A percentile compares a stretch with the other conserved stretches of the same genome.
These are phyloP conservation scores for Saccharomycopsis phalli DNA, from an alignment of 1,139 yeast genomes.

Conservation along the genomic window DNA sequence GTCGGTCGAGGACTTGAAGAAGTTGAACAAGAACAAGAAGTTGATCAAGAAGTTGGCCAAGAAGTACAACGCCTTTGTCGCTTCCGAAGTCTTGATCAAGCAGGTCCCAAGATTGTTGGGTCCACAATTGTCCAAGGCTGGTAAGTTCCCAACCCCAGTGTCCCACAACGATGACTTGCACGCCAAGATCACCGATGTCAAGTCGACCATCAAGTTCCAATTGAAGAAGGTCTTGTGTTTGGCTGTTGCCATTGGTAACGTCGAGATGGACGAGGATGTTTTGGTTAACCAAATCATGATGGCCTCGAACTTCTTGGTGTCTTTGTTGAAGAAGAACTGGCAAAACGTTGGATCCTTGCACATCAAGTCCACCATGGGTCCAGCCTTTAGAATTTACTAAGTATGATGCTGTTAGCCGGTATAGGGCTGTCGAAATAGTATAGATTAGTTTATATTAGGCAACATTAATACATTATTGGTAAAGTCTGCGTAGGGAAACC, in stretches of 20 bases:
- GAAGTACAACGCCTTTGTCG: slow-evolving; percentile 99
- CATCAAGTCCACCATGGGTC: slow-evolving; percentile 99
- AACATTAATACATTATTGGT: too few relatives aligned
- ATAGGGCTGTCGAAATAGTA: too few relatives aligned
- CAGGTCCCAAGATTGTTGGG: slow-evolving; percentile 99
- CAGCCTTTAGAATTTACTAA: slow-evolving; percentile 99
- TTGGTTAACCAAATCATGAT: slow-evolving; percentile 97
- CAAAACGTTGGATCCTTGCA: slow-evolving; percentile 99
- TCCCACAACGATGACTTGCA: slow-evolving; percentile 98
- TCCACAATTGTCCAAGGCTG: slow-evolving; percentile 99
- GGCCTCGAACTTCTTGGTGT: slow-evolving; percentile 98
- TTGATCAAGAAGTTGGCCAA: slow-evolving; percentile 98
- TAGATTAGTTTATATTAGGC: too few relatives aligned
- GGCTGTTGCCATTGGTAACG: slow-evolving; percentile 97
- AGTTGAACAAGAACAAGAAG: slow-evolving; percentile 99
- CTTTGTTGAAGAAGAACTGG: slow-evolving; percentile 99
- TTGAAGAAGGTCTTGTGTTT: slow-evolving; percentile 92
- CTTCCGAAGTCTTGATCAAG: slow-evolving; percentile 98
- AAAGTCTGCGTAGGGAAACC: too few relatives aligned
- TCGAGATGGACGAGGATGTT: slow-evolving; percentile 95
- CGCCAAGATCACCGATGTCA: slow-evolving; percentile 93
- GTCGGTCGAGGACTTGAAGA: slow-evolving; percentile 99
- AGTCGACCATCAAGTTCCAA: slow-evolving; percentile 99
- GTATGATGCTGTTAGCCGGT: too few relatives aligned
- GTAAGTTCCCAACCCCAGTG: slow-evolving; percentile 99